Conservation (phyloP, 129 eudicot genomes). For the Helichrysum umbraculigerum region DNA sequence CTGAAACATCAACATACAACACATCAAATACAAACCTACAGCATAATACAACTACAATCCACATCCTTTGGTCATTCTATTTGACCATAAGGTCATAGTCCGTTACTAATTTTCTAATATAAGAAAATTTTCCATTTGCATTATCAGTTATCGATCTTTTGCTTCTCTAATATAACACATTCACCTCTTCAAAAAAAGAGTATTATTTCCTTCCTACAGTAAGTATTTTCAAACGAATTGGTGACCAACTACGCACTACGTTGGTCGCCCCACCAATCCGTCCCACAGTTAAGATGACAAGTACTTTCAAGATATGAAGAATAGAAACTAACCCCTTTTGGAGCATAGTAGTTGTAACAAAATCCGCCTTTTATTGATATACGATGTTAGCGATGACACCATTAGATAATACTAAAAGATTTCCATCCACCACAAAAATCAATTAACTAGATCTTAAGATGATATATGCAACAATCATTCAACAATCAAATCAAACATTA, state of each 20-base stretch:
- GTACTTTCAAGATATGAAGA: neutral
- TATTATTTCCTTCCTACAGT: neutral
- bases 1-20: slow-evolving; percentile 11
- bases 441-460: neutral
- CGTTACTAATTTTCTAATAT: neutral
- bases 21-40: slow-evolving; percentile 1
- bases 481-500: slow-evolving; percentile 1
- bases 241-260: too few relatives aligned
- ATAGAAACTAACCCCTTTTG: neutral
- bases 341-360: neutral
- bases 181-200: neutral
- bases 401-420: neutral
- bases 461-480: neutral
- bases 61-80: slow-evolving; percentile 7
- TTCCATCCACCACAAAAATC: slow-evolving; percentile 3
- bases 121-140: neutral
- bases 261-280: too few relatives aligned
- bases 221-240: too few relatives aligned
- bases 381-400: slow-evolving; percentile 11
- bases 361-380: neutral
- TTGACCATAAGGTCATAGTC: slow-evolving; percentile 10
- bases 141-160: neutral
- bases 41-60: neutral
- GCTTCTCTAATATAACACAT: neutral
- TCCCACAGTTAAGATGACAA: neutral